A percentile compares a stretch with the other conserved stretches of the same genome.
phyloP scores from a whole-genome alignment of 1,139 yeast genomes.

The Scheffersomyces titani region DNA sequence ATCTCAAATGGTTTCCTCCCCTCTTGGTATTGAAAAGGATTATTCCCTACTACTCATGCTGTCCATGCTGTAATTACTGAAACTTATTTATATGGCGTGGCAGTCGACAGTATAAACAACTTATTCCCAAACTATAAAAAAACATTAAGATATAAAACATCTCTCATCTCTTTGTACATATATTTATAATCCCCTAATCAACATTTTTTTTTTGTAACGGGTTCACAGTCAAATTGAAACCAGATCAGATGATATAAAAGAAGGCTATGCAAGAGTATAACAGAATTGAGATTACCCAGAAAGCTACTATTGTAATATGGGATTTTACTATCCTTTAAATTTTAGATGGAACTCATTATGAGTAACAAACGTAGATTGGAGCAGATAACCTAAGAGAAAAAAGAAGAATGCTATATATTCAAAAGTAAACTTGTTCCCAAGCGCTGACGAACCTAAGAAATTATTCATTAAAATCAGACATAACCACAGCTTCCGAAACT shows the following conservation, averaged over 20 bases:
- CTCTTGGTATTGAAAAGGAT: background rate
- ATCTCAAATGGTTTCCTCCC: background rate
- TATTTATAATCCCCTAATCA: background rate
- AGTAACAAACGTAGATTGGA: background rate
- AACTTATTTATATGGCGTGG: background rate
- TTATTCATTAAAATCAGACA: constrained; percentile 6
- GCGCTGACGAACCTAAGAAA: background rate
- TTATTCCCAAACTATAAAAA: background rate
- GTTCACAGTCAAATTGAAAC: background rate
- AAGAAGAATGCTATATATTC: background rate
- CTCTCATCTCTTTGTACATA: background rate
- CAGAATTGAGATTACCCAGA: too few species aligned
- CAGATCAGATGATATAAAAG: too few species aligned
- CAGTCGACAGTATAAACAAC: background rate
- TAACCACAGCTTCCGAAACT: constrained; percentile 40
- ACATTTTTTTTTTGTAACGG: background rate
- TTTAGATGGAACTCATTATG: background rate
- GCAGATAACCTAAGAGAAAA: background rate
- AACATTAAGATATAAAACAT: background rate
- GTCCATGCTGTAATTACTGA: background rate
- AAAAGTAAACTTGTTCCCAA: background rate
- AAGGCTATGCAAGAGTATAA: too few species aligned
- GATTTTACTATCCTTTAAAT: background rate
- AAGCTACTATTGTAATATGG: too few species aligned
- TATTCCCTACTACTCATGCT: background rate